Conservation (phyloP, 2,329 filamentous ascomycete genomes). For the Emmonsiellopsis sp. region DNA sequence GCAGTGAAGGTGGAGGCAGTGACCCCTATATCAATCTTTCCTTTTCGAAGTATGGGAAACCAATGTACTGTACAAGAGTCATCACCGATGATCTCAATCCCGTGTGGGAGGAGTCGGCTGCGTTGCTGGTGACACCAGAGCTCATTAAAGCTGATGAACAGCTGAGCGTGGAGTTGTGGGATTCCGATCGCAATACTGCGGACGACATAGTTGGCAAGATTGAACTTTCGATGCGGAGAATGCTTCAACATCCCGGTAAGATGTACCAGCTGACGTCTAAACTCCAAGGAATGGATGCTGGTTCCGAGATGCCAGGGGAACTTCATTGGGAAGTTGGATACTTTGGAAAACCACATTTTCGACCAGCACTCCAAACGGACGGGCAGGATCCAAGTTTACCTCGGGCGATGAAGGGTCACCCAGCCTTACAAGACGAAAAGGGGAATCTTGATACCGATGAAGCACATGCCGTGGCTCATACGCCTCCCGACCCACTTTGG, state of each 20-base stretch:
- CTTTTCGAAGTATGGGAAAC: slow-evolving; percentile 95
- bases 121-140: slow-evolving; percentile 76
- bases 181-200: slow-evolving; percentile 82
- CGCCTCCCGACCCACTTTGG: slow-evolving; percentile 92
- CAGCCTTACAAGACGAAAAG: slow-evolving; percentile 79
- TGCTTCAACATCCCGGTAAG: slow-evolving; percentile 86
- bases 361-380: slow-evolving; percentile 73
- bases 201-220: slow-evolving; percentile 95
- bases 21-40: slow-evolving; percentile 93
- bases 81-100: slow-evolving; percentile 93
- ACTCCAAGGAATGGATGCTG: slow-evolving; percentile 71
- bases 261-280: slow-evolving; percentile 87
- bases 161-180: slow-evolving; percentile 89
- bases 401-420: slow-evolving; percentile 60
- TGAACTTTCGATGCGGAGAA: slow-evolving; percentile 84
- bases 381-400: slow-evolving; percentile 74
- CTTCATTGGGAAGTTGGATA: slow-evolving; percentile 95
- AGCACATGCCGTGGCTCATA: slow-evolving; percentile 79
- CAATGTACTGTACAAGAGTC: slow-evolving; percentile 93
- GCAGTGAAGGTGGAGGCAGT: slow-evolving; percentile 75
- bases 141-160: slow-evolving; percentile 90
- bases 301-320: slow-evolving; percentile 82
- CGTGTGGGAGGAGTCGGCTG: slow-evolving; percentile 79
- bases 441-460: slow-evolving; percentile 61
- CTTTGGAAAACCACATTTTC: slow-evolving; percentile 83